Base-by-base conservation (phyloP, 2,329 filamentous ascomycete genomes). In the Stagonosporopsis chrysanthemi region DNA sequence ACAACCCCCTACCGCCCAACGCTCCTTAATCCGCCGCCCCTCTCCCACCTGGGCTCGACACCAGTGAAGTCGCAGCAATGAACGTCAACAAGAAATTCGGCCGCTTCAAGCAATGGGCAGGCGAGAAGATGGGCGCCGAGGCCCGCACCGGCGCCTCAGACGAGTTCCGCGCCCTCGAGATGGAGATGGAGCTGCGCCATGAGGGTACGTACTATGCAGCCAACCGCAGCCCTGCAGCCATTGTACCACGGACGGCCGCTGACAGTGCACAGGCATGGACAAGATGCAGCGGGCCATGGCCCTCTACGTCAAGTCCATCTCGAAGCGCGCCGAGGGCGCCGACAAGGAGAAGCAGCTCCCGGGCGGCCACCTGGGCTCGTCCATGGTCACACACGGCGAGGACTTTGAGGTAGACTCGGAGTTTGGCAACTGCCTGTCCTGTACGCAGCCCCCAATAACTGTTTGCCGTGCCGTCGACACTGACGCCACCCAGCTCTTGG, bases 91-190 rank as follows among this genome's bases (percentile, higher is more conserved):
- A 96, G 83, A 97, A 96, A 77, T 87, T 98, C 75, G 94, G 93
- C 80, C 90, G 94, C 73, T 89, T 96, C 82, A 96, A 94, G 82
- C 94, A 98, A 89, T 98, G 94, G 94, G 92, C 93, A 35, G 92
- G 92, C 67, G 94, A 98, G 81, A 91, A 93, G 80, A 97, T 98
- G 91, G 94, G 94, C 69, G 87, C 86, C 64, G 93, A 97, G 79
- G 85, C 88, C 79, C 95, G 92, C 80, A 97, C 94, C 9, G 87
- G 84, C 75, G 87, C 92, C 63, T 90, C 91, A 0, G 92, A 98
- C 49, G 90, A 97, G 72, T 98, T 98, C 84, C 96, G 91, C 80
- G 85, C 86, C 58, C 81, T 98, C 69, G 93, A 98, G 79, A 83
- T 86, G 52, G 94, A 98, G 79, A 98, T 98, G 92, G 84, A 86